Conservation (phyloP, 1,284 basidiomycete species). For the Trichosporon asahii region DNA sequence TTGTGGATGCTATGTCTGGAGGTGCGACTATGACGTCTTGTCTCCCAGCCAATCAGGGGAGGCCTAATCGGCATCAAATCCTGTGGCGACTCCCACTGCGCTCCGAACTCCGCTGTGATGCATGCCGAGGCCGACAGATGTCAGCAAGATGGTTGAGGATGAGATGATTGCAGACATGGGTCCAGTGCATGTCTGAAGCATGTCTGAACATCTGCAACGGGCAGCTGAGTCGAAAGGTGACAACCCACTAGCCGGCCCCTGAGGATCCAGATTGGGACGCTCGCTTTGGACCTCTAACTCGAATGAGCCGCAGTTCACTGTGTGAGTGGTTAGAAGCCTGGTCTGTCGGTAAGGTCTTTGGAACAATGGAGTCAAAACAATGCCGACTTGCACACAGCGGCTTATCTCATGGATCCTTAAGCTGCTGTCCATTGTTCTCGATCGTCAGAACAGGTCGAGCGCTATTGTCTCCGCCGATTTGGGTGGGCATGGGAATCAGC, state of each 20-base stretch:
- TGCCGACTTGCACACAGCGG: no score
- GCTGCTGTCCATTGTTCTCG: no score
- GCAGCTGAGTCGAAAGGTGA: neutral
- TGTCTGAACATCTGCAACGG: neutral
- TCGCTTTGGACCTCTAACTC: no score
- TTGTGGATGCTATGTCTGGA: neutral
- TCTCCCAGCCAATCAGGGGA: constrained; percentile 5
- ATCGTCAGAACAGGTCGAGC: no score
- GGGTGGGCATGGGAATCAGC: no score
- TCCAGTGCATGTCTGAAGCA: no score
- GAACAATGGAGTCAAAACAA: no score
- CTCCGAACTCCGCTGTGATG: neutral
- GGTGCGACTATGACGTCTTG: constrained; percentile 4
- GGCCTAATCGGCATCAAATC: neutral
- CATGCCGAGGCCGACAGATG: neutral
- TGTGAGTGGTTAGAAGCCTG: no score
- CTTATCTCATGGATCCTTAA: no score
- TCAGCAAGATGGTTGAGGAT: neutral
- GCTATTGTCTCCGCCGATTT: no score
- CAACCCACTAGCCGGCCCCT: neutral
- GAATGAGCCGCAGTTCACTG: no score
- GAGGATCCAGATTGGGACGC: neutral
- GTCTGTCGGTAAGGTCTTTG: no score
- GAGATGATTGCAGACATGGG: neutral
- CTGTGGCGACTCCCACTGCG: neutral